Conservation (phyloP, 805 yeast genomes). For the Lachancea sp. region DNA sequence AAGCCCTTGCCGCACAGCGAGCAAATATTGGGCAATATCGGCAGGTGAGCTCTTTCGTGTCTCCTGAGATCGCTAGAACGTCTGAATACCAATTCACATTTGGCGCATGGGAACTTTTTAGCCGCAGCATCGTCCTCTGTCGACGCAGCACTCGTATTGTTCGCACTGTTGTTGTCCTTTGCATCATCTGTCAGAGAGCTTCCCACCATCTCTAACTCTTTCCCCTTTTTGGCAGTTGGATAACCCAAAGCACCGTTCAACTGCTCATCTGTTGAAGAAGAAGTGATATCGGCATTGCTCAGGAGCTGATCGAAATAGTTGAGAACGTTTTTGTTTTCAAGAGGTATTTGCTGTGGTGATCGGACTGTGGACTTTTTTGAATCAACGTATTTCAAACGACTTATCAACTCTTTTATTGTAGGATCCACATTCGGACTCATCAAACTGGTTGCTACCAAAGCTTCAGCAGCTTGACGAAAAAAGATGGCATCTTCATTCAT, state of each 20-base stretch:
- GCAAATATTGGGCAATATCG: slow-evolving; percentile 69
- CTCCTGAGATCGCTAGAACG: slow-evolving; percentile 65
- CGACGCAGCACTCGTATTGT: not conserved
- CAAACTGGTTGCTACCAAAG: slow-evolving; percentile 28
- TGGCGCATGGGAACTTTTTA: slow-evolving; percentile 49
- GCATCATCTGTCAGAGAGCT: not conserved
- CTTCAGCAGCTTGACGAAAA: slow-evolving; percentile 30
- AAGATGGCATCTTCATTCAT: slow-evolving; percentile 28
- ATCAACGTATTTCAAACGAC: slow-evolving; percentile 23
- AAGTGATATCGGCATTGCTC: slow-evolving; percentile 1
- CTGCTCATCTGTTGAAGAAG: not conserved
- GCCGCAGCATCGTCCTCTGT: slow-evolving; percentile 13
- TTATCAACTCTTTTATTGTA: slow-evolving; percentile 26
- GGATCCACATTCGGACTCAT: slow-evolving; percentile 26
- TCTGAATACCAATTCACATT: slow-evolving; percentile 58
- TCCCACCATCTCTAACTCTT: slow-evolving; percentile 1
- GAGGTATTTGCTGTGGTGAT: slow-evolving; percentile 7
- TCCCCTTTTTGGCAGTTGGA: slow-evolving; percentile 1
- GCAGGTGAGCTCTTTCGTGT: slow-evolving; percentile 67
- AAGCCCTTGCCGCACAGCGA: slow-evolving; percentile 74
- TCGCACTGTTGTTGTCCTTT: not conserved
- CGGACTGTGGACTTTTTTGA: not conserved
- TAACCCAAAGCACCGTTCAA: not conserved
- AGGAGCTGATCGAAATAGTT: slow-evolving; percentile 13
- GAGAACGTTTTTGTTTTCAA: slow-evolving; percentile 10